Evolutionary conservation across 257 asterid species (phyloP).

Genomic region (Solanum rostratum): DNA sequence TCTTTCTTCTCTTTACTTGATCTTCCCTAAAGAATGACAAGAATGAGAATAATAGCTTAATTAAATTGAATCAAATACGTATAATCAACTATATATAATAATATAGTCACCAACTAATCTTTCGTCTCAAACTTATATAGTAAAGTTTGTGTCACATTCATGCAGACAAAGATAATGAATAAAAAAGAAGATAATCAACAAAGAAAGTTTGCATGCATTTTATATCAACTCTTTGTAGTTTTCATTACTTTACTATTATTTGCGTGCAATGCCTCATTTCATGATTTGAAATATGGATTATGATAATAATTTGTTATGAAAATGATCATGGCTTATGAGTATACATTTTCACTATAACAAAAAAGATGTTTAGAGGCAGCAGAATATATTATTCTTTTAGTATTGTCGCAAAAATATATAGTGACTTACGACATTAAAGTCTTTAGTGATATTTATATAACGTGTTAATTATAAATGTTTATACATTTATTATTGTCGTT

Average conservation of each 20-base stretch:
- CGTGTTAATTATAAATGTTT: too few species aligned
- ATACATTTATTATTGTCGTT: too few species aligned
- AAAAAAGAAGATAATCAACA: neutral
- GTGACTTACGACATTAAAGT: too few species aligned
- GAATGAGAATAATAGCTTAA: neutral
- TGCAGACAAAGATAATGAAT: neutral
- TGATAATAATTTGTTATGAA: neutral
- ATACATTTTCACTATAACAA: neutral
- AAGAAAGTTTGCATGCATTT: neutral
- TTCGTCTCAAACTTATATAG: neutral
- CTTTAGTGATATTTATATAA: too few species aligned
- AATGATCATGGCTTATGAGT: neutral
- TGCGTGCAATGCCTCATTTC: neutral
- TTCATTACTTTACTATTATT: neutral
- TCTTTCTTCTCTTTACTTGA: neutral
- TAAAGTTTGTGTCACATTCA: neutral
- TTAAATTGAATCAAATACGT: neutral
- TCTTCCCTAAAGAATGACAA: neutral
- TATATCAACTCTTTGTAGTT: neutral
- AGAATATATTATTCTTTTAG: too few species aligned
- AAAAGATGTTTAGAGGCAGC: too few species aligned
- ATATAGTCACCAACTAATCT: neutral
- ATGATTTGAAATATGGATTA: neutral
- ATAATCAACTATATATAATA: neutral
- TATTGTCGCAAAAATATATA: too few species aligned